A percentile compares a stretch with the other conserved stretches of the same genome.
These are phyloP conservation scores for Fusarium citri DNA, from an alignment of 2,329 filamentous ascomycete species.

Conservation along the genomic window DNA sequence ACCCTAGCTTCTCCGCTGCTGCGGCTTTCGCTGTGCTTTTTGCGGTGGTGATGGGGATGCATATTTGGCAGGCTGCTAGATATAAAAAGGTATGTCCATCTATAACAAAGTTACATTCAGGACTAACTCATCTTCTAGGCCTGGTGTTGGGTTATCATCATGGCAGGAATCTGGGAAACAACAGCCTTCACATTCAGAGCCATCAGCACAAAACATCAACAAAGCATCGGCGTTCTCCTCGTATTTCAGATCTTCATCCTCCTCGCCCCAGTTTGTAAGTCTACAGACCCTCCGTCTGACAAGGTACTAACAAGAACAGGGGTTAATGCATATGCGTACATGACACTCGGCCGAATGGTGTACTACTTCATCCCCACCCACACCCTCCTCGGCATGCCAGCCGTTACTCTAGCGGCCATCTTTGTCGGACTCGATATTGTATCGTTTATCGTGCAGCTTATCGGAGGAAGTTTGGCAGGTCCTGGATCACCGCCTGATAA, in stretches of 20 bases:
- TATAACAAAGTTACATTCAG: not conserved
- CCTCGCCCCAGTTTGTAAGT: slow-evolving; percentile 39
- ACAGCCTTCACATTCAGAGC: slow-evolving; percentile 39
- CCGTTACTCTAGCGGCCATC: slow-evolving; percentile 51
- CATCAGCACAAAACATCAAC: slow-evolving; percentile 38
- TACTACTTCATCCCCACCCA: slow-evolving; percentile 56
- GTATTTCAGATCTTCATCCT: slow-evolving; percentile 44
- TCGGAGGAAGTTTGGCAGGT: slow-evolving; percentile 48
- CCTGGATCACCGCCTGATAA: slow-evolving; percentile 43
- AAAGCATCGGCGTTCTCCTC: slow-evolving; percentile 30
- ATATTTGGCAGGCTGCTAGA: slow-evolving; percentile 37
- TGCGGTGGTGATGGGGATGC: slow-evolving; percentile 24
- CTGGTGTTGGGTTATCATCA: slow-evolving; percentile 54
- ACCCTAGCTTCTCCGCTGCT: slow-evolving; percentile 49
- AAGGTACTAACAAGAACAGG: slow-evolving; percentile 39
- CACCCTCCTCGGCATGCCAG: slow-evolving; percentile 53
- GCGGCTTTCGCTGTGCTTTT: slow-evolving; percentile 47
- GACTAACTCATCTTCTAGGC: slow-evolving; percentile 14
- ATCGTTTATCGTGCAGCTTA: slow-evolving; percentile 51
- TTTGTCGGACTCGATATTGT: slow-evolving; percentile 58
- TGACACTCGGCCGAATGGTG: slow-evolving; percentile 59
- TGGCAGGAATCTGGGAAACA: slow-evolving; percentile 49
- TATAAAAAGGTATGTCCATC: slow-evolving; percentile 42
- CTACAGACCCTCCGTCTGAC: accelerated
- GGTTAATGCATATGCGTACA: slow-evolving; percentile 62